phyloP scores from a whole-genome alignment of 176 grass and related monocot species.

The Triticum turgidum region DNA sequence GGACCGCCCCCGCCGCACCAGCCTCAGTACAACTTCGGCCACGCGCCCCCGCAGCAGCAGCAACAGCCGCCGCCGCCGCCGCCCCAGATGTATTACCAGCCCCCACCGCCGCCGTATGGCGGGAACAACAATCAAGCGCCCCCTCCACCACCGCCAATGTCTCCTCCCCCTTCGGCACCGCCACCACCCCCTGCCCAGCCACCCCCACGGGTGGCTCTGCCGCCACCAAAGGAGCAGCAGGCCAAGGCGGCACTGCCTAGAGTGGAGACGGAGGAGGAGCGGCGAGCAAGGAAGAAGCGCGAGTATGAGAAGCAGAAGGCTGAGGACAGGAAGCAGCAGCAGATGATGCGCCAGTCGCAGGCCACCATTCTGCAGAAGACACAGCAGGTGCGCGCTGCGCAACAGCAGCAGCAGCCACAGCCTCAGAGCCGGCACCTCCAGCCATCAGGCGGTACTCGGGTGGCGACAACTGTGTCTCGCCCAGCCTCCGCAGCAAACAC shows the following conservation, averaged over 20 bases:
- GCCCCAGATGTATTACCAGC: constrained; percentile 47
- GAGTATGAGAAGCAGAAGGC: constrained; percentile 86
- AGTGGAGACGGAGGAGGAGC: constrained; percentile 81
- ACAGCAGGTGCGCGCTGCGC: constrained; percentile 30
- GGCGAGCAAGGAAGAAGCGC: constrained; percentile 62
- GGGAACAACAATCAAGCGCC: constrained; percentile 40
- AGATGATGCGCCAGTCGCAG: constrained; percentile 74
- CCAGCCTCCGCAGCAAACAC: constrained; percentile 30
- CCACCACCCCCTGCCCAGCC: constrained; percentile 46
- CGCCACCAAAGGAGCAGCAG: constrained; percentile 35
- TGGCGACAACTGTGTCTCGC: constrained; percentile 26
- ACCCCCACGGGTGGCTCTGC: constrained; percentile 9
- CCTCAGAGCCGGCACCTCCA: constrained; percentile 41
- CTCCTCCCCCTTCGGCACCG: constrained; percentile 42
- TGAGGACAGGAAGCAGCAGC: constrained; percentile 73
- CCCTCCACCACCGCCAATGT: constrained; percentile 46
- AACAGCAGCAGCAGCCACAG: constrained; percentile 35
- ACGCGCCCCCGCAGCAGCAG: constrained; percentile 27
- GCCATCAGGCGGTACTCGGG: constrained; percentile 21
- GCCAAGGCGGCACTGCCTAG: constrained; percentile 34
- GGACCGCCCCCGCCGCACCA: constrained; percentile 51
- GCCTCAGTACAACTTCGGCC: constrained; percentile 44
- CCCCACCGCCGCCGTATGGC: constrained; percentile 42
- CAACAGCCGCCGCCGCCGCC: constrained; percentile 8
- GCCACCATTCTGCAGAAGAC: constrained; percentile 87